Evolutionary conservation across 78 protist species (phyloP), one percentile per base, ranked within the genome.

Genomic region (Chrysochromulina tobinii): DNA sequence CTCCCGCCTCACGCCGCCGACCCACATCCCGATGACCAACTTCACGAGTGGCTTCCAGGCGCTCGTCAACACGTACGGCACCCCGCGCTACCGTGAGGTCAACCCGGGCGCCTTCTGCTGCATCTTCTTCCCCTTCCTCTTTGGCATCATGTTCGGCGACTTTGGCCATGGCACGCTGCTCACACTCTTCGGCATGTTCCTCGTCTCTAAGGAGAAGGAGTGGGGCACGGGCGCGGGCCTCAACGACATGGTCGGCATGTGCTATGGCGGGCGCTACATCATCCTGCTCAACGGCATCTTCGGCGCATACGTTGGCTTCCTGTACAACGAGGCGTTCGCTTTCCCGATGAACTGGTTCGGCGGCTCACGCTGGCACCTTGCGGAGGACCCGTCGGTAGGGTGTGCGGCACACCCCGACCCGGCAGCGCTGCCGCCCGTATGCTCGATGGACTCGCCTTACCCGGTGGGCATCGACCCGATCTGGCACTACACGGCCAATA

Each of bases 121-220:
- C 88, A 93, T 99, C 86, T 97, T 99, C 55, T 99, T 99, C 98
- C 99, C 99, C 61, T 99, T 98, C 98, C 94, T 99, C 27, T 99
- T 99, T 53, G 99, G 99, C 54, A 97, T 99, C 93, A 99, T 99
- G 99, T 99, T 97, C 92, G 99, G 99, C 53, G 99, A 99, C 89
- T 51, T 98, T 0, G 99, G 99, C 61, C 99, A 99, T 95, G 99
- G 99, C 51, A 2, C 94, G 68, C 48, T 98, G 72, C 67, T 99
- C 89, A 55, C 96, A 15, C 73, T 96, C 7, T 23, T 93, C 48
- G 98, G 97, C 48, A 1, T 66, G 14, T 61, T 51, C n/a, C 69
- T 99, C 64, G 15, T 94, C 90, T 0, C 50, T 75, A 64, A 94
- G n/a, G 99, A 97, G 94, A 96, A 95, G 94, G 92, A 94, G 61